phyloP scores from a whole-genome alignment of 352 stramenopile genomes.

The Phytophthora multivora region DNA sequence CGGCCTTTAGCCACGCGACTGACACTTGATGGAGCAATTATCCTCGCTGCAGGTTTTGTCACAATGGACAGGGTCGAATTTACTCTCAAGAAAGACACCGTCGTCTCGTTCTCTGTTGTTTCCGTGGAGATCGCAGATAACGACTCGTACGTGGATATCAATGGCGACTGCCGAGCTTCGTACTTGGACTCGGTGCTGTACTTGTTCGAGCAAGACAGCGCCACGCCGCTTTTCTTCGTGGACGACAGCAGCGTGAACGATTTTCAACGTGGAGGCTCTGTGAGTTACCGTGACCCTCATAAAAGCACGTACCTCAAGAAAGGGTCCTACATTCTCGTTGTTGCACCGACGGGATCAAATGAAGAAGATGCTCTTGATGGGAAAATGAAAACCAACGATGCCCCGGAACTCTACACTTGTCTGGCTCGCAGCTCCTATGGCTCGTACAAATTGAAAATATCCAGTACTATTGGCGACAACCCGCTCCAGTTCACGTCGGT shows the following conservation, averaged over 20 bases:
- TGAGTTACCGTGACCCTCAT: slow-evolving; percentile 55
- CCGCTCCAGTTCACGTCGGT: slow-evolving; percentile 22
- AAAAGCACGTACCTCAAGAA: slow-evolving; percentile 47
- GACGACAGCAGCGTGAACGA: slow-evolving; percentile 39
- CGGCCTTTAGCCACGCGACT: slow-evolving; percentile 16
- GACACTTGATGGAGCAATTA: slow-evolving; percentile 34
- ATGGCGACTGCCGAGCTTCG: slow-evolving; percentile 55
- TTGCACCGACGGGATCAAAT: slow-evolving; percentile 36
- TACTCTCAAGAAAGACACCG: slow-evolving; percentile 32
- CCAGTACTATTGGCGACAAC: slow-evolving; percentile 28
- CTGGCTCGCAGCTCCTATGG: slow-evolving; percentile 21
- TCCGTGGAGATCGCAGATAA: slow-evolving; percentile 65
- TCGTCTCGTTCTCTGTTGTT: slow-evolving; percentile 53
- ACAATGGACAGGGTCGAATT: slow-evolving; percentile 63
- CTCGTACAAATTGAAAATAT: slow-evolving; percentile 40
- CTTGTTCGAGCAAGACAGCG: slow-evolving; percentile 44
- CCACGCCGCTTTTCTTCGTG: slow-evolving; percentile 29
- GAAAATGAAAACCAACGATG: slow-evolving; percentile 21
- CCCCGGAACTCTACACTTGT: slow-evolving; percentile 35
- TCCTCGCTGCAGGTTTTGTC: slow-evolving; percentile 27
- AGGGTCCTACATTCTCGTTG: slow-evolving; percentile 44
- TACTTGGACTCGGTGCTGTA: slow-evolving; percentile 66
- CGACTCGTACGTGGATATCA: slow-evolving; percentile 57
- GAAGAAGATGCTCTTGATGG: slow-evolving; percentile 27
- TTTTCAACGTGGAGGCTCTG: slow-evolving; percentile 40